phyloP scores from a whole-genome alignment of 2,329 filamentous ascomycete genomes.

The Aspergillus tubingensis region DNA sequence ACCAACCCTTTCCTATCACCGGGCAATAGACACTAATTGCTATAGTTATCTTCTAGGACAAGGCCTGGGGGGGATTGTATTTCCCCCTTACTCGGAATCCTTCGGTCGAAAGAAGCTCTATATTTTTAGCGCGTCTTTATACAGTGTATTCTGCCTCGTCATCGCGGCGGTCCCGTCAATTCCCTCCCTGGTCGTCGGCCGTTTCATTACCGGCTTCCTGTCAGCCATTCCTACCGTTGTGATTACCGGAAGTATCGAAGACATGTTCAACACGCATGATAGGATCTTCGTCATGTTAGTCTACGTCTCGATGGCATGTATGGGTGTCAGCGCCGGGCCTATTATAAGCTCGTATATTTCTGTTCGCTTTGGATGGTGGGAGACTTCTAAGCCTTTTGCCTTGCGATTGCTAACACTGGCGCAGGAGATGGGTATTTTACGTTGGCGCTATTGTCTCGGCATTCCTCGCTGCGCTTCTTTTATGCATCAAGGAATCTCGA shows the following conservation, averaged over 20 bases:
- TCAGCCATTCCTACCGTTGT: constrained; percentile 13
- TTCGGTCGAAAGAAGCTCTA: constrained; percentile 15
- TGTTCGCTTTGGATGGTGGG: constrained; percentile 7
- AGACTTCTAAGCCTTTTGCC: neutral
- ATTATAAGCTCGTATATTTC: constrained; percentile 6
- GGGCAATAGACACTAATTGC: neutral
- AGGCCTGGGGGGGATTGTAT: constrained; percentile 7
- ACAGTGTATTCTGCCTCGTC: constrained; percentile 6
- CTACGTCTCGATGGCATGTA: constrained; percentile 1
- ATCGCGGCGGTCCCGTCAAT: constrained; percentile 7
- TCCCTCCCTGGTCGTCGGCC: constrained; percentile 3
- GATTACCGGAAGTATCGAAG: constrained; percentile 11
- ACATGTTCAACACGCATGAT: constrained; percentile 8
- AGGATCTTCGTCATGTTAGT: constrained; percentile 11
- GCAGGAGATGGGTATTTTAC: constrained; percentile 14
- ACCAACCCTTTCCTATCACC: too few relatives aligned
- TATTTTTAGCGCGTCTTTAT: neutral
- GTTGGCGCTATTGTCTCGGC: constrained; percentile 7
- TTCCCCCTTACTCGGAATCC: constrained; percentile 12
- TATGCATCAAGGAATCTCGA: constrained; percentile 10
- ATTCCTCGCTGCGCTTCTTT: neutral
- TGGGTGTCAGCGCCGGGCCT: constrained; percentile 6
- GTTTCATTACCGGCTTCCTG: constrained; percentile 8
- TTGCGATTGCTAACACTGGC: neutral
- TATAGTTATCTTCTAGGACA: constrained; percentile 6